These are phyloP conservation scores for Thermoascus crustaceus DNA, from an alignment of 2,329 filamentous ascomycete genomes.

Conservation along the genomic window DNA sequence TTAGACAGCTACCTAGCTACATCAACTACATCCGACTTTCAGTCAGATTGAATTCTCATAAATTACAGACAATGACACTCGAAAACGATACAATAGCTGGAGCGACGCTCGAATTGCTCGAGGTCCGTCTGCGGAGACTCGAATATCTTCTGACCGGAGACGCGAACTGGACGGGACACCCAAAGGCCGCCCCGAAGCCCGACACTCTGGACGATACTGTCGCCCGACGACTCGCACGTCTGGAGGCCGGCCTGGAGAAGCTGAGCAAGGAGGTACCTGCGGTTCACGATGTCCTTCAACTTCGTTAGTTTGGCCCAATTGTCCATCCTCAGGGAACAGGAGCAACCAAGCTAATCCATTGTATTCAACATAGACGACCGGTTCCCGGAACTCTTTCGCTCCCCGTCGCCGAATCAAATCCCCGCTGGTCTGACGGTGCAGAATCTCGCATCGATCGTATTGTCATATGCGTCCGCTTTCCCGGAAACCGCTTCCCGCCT, in stretches of 20 bases:
- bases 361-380: constrained; percentile 23
- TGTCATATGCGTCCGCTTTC: constrained; percentile 39
- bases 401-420: constrained; percentile 22
- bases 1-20: too few relatives aligned
- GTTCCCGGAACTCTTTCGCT: constrained; percentile 35
- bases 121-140: constrained; percentile 36
- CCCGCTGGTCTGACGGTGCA: constrained; percentile 29
- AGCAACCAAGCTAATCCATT: too few relatives aligned
- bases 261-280: constrained; percentile 30
- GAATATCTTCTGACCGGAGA: constrained; percentile 38
- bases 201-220: constrained; percentile 30
- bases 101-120: constrained; percentile 36
- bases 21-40: too few relatives aligned
- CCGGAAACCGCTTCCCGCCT: constrained; percentile 41
- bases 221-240: constrained; percentile 27
- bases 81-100: constrained; percentile 29
- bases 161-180: constrained; percentile 33
- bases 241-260: constrained; percentile 32
- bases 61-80: constrained; percentile 19
- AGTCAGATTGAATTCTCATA: background rate
- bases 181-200: constrained; percentile 26
- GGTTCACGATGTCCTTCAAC: constrained; percentile 34
- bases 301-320: constrained; percentile 25
- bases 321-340: constrained; percentile 4
- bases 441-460: constrained; percentile 33